Evolutionary conservation across 2,329 filamentous ascomycete species (phyloP).

Genomic region (Mariannaea sp.): DNA sequence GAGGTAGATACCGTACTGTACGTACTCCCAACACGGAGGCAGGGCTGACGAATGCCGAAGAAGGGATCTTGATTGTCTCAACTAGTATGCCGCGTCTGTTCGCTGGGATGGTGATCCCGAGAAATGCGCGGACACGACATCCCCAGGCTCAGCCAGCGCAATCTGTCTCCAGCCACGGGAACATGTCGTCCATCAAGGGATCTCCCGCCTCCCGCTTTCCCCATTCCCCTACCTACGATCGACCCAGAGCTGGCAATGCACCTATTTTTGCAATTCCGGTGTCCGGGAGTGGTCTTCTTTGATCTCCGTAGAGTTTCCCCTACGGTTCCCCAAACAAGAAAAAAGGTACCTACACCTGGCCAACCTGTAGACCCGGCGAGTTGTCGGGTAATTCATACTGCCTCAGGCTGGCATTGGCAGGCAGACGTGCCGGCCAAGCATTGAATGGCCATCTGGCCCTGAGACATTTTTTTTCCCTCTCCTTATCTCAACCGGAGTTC

Average conservation of each 20-base stretch:
- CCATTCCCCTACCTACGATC: constrained; percentile 1
- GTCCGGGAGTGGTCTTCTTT: constrained; percentile 17
- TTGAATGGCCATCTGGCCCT: background rate
- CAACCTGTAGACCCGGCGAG: constrained; percentile 4
- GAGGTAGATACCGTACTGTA: constrained; percentile 5
- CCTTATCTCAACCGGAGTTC: constrained; percentile 24
- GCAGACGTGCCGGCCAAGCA: constrained; percentile 12
- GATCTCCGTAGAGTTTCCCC: constrained; percentile 11
- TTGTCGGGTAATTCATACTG: background rate
- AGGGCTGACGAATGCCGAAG: constrained; percentile 32
- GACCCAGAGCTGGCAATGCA: background rate
- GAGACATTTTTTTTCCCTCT: constrained; percentile 22
- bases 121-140: background rate
- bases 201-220: constrained; percentile 1
- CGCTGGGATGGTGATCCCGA: constrained; percentile 2
- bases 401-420: background rate
- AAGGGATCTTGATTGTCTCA: constrained; percentile 23
- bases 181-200: background rate
- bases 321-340: background rate
- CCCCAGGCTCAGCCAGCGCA: background rate
- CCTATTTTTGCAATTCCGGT: constrained; percentile 9
- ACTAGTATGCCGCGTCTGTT: constrained; percentile 1
- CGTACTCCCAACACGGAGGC: constrained; percentile 3
- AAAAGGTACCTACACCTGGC: background rate
- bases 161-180: background rate